These are phyloP conservation scores for Lagerstroemia speciosa DNA, from an alignment of 345 rosid genomes.

Conservation along the genomic window DNA sequence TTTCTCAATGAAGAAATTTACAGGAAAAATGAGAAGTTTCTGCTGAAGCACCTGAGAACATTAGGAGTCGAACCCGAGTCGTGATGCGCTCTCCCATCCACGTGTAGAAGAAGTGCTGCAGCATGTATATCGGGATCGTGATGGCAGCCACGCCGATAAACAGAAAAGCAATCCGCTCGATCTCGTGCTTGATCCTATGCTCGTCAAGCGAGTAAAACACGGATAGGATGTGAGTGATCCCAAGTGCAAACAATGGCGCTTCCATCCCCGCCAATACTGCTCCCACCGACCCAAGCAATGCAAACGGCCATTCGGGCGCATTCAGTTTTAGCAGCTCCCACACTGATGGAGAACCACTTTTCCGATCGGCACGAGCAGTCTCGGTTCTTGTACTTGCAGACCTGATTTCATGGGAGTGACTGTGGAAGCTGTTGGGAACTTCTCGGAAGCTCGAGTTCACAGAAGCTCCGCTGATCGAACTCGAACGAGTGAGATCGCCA, in stretches of 20 bases:
- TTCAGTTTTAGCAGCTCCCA: slow-evolving; percentile 57
- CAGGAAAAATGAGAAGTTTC: not conserved
- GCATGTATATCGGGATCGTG: slow-evolving; percentile 51
- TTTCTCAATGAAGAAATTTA: not conserved
- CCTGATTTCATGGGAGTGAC: not conserved
- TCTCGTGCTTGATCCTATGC: slow-evolving; percentile 35
- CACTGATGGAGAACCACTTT: slow-evolving; percentile 22
- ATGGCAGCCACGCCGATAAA: slow-evolving; percentile 39
- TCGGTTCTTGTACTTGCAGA: not conserved
- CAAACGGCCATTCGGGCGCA: slow-evolving; percentile 80
- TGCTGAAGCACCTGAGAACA: slow-evolving; percentile 57
- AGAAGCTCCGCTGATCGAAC: slow-evolving; percentile 22
- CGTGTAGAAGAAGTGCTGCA: slow-evolving; percentile 73
- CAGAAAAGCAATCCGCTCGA: slow-evolving; percentile 33
- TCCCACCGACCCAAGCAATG: slow-evolving; percentile 69
- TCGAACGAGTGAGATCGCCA: slow-evolving; percentile 20
- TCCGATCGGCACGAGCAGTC: not conserved
- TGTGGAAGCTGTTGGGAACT: slow-evolving; percentile 15
- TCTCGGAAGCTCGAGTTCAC: slow-evolving; percentile 36
- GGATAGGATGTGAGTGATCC: slow-evolving; percentile 52
- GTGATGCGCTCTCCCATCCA: slow-evolving; percentile 83
- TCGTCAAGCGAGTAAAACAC: slow-evolving; percentile 46
- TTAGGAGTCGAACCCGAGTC: slow-evolving; percentile 53
- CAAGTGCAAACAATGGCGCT: slow-evolving; percentile 66
- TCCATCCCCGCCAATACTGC: slow-evolving; percentile 69